phyloP scores from a whole-genome alignment of 2,329 filamentous ascomycete species.

The Didymella exigua region DNA sequence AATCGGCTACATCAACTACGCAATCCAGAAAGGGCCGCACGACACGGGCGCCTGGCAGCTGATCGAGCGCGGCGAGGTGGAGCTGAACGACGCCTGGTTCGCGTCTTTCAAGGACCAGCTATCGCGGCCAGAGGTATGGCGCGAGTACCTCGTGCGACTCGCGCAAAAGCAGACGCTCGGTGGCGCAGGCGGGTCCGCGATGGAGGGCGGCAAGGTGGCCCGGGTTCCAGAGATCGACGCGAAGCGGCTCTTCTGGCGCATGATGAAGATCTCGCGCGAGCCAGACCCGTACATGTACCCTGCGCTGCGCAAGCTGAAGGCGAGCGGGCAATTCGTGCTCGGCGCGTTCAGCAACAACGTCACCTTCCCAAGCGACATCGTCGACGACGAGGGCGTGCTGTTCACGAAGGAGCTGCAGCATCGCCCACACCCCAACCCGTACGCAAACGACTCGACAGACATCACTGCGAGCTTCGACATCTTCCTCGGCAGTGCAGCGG shows the following conservation, averaged over 20 bases:
- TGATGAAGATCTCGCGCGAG: conserved; percentile 76
- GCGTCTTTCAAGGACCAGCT: conserved; percentile 76
- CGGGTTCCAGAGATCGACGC: conserved; percentile 75
- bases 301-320: conserved; percentile 72
- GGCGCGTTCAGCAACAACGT: conserved; percentile 90
- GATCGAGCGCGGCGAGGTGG: conserved; percentile 82
- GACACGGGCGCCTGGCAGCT: conserved; percentile 81
- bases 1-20: conserved; percentile 87
- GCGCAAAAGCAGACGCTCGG: conserved; percentile 23
- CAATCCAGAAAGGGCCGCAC: conserved; percentile 78
- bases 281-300: conserved; percentile 90
- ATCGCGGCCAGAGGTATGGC: conserved; percentile 70
- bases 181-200: conserved; percentile 41
- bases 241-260: conserved; percentile 82
- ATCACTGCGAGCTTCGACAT: conserved; percentile 77
- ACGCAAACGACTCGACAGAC: conserved; percentile 50
- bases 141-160: conserved; percentile 56
- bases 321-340: conserved; percentile 53
- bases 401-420: conserved; percentile 46
- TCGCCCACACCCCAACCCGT: conserved; percentile 24
- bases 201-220: conserved; percentile 52
- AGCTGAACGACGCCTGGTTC: conserved; percentile 77
- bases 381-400: conserved; percentile 60
- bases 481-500: conserved; percentile 84
- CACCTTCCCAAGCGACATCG: conserved; percentile 78